phyloP scores from a whole-genome alignment of 2,329 filamentous ascomycete genomes.

The Fusarium sp. region DNA sequence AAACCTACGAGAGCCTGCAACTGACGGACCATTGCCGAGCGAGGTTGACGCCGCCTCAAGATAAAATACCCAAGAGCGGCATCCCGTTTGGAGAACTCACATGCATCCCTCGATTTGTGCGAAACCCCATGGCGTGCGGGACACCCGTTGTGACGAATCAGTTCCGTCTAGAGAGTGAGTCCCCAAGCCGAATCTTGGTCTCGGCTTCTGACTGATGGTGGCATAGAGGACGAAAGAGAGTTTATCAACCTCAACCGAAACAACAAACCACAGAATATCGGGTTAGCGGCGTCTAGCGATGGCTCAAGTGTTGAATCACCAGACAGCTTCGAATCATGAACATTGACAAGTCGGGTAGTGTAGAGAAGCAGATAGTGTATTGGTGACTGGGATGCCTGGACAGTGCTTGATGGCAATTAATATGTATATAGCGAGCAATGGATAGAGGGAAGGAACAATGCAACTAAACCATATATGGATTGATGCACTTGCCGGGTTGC shows the following conservation, averaged over 20 bases:
- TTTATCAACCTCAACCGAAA: slow-evolving; percentile 31
- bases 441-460: background rate
- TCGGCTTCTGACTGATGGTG: background rate
- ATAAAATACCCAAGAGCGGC: slow-evolving; percentile 14
- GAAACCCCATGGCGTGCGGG: slow-evolving; percentile 27
- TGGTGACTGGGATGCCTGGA: background rate
- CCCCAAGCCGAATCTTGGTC: background rate
- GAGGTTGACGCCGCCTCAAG: slow-evolving; percentile 23
- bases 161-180: slow-evolving; percentile 21
- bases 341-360: background rate
- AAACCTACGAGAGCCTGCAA: slow-evolving; percentile 26
- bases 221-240: slow-evolving; percentile 15
- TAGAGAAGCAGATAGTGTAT: background rate
- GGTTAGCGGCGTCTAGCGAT: background rate
- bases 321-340: background rate
- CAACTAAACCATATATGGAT: background rate
- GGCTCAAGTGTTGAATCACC: background rate
- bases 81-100: slow-evolving; percentile 17
- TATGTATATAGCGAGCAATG: background rate
- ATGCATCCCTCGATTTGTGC: slow-evolving; percentile 21
- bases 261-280: slow-evolving; percentile 26
- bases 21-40: slow-evolving; percentile 26
- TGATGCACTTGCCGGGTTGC: slow-evolving; percentile 29
- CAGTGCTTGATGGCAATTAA: background rate
- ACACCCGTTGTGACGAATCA: slow-evolving; percentile 31